Conservation (phyloP, 345 rosid species). For the Ailanthus altissimus region DNA sequence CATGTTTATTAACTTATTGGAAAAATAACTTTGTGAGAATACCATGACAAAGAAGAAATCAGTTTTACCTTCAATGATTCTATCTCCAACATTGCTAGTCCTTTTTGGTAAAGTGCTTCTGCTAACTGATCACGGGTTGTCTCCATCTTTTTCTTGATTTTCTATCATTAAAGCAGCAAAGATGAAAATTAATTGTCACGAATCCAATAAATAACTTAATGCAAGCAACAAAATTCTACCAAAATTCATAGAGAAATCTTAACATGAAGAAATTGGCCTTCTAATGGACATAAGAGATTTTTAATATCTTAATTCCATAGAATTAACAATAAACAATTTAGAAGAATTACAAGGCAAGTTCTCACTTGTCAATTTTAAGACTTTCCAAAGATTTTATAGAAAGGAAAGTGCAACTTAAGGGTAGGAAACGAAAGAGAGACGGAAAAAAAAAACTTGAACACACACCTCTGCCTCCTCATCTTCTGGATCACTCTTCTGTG, state of each 20-base stretch:
- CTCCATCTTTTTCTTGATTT: conserved; percentile 79
- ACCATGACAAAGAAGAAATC: background rate
- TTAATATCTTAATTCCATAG: background rate
- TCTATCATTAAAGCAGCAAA: conserved; percentile 35
- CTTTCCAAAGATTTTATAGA: background rate
- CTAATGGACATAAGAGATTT: background rate
- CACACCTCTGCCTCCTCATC: conserved; percentile 90
- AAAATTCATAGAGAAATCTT: conserved; percentile 6
- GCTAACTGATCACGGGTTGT: conserved; percentile 76
- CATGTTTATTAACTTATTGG: background rate
- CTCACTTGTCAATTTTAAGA: background rate
- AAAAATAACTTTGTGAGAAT: background rate
- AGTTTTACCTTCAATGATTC: conserved; percentile 58
- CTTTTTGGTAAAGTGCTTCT: conserved; percentile 89
- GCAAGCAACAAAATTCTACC: background rate
- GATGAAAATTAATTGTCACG: background rate
- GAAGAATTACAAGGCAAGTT: background rate
- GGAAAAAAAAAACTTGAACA: conserved; percentile 2
- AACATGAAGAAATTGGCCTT: background rate
- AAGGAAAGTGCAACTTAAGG: background rate
- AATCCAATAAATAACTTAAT: background rate
- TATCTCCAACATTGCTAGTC: conserved; percentile 66
- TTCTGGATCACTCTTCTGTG: conserved; percentile 77
- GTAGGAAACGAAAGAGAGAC: background rate
- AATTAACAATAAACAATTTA: background rate